Evolutionary conservation across 768 basidiomycete genomes (phyloP), one percentile per base, ranked within the genome.

Genomic region (Tylopilus sp.): DNA sequence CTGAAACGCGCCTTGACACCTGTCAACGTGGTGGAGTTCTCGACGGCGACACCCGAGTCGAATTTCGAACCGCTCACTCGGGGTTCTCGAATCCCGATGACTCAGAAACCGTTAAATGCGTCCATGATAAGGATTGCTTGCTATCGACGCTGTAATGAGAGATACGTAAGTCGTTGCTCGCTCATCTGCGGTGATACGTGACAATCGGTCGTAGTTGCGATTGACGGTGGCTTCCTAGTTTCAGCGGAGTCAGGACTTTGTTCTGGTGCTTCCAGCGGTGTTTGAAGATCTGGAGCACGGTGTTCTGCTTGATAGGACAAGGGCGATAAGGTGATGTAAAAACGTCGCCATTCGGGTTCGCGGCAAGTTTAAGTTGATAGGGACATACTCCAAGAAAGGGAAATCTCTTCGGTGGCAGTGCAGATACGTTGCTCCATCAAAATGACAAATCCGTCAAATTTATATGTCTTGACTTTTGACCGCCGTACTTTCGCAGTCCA

Each of bases 381-480:
- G n/a, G 7, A 49, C 16, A 46, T 17, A 24, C 17, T 11, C 47
- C 48, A 1, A 25, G 28, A 61, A 61, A 61, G 62, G 61, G 31
- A 57, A 50, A 52, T 64, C 55, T 54, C 54, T 10, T 4, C 2
- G 19, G 56, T 65, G 63, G 62, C 62, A 44, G 50, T 63, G 62
- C 24, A 3, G 53, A 63, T 63, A 63, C 29, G 33, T 12, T 8
- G 52, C 57, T 40, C 63, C 55, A 62, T 52, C 40, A 30, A 59
- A 56, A 64, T 58, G 57, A 65, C 63, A 65, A 63, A 63, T 63
- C 24, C 30, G 17, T 3, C 29, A 59, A 59, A 63, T 60, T 63
- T 65, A 25, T 46, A 21, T 45, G n/a, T 48, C 48, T 54, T 56
- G 52, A 53, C 49, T 52, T 25, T 48, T 28, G 55, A 59, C 62